Conservation (phyloP, 129 eudicot species). For the Smallanthus sonchifolius region DNA sequence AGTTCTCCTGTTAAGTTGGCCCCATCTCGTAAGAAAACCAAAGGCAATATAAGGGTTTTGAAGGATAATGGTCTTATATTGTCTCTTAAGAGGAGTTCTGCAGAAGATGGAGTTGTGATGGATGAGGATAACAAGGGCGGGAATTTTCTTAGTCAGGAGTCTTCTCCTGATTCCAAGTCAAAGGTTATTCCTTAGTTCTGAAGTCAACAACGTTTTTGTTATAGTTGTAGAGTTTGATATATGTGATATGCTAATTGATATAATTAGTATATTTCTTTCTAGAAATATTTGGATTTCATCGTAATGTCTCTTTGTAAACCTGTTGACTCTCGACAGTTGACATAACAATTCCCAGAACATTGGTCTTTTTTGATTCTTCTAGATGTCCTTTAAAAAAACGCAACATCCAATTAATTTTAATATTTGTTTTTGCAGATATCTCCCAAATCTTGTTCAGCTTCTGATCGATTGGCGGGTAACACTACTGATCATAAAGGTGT, state of each 20-base stretch:
- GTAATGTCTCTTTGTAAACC: background rate
- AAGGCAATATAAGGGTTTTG: slow-evolving; percentile 46
- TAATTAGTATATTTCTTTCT: background rate
- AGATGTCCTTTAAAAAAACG: background rate
- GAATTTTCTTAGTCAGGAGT: slow-evolving; percentile 31
- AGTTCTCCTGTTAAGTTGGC: slow-evolving; percentile 60
- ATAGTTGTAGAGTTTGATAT: background rate
- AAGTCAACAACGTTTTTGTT: slow-evolving; percentile 6
- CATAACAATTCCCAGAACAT: background rate
- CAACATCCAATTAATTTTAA: background rate
- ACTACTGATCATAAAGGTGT: slow-evolving; percentile 50
- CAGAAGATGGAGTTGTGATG: slow-evolving; percentile 34
- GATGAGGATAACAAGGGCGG: slow-evolving; percentile 30
- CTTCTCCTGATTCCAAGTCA: slow-evolving; percentile 35
- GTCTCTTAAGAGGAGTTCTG: slow-evolving; percentile 35
- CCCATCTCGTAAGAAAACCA: slow-evolving; percentile 74
- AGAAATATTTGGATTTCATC: background rate
- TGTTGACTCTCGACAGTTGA: background rate
- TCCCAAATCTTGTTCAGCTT: slow-evolving; percentile 34
- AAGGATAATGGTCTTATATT: slow-evolving; percentile 44
- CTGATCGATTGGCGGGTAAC: slow-evolving; percentile 27
- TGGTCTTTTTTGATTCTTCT: slow-evolving; percentile 1
- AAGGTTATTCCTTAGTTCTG: slow-evolving; percentile 34
- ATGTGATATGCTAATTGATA: background rate
- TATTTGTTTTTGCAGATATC: slow-evolving; percentile 45